Evolutionary conservation across 2,329 filamentous ascomycete genomes (phyloP).

Genomic region (Fusarium sp.): DNA sequence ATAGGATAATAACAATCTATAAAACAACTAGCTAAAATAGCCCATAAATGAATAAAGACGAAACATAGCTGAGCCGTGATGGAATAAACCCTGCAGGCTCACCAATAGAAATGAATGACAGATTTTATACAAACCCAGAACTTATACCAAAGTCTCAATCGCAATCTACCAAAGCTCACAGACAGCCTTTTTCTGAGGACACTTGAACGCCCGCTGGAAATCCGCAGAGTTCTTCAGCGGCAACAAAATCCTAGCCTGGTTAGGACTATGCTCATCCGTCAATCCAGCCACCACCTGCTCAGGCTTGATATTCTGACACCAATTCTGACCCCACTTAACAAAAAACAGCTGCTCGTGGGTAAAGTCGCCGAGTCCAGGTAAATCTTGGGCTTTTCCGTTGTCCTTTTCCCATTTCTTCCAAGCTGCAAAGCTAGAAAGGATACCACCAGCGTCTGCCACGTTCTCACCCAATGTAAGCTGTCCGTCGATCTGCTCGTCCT

Average conservation of each 20-base stretch:
- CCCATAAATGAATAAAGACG: neutral
- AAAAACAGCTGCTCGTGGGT: constrained; percentile 79
- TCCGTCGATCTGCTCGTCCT: constrained; percentile 71
- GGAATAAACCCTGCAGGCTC: accelerated
- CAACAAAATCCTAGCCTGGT: constrained; percentile 71
- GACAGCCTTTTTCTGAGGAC: constrained; percentile 72
- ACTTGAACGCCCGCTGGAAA: constrained; percentile 76
- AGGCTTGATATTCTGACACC: constrained; percentile 74
- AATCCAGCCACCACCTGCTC: constrained; percentile 69
- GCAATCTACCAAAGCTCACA: constrained; percentile 74
- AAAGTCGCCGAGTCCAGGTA: constrained; percentile 72
- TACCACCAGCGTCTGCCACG: constrained; percentile 76
- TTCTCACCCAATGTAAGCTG: constrained; percentile 75
- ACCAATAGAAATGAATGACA: neutral
- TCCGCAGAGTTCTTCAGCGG: constrained; percentile 76
- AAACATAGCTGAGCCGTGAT: no score
- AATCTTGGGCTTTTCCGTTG: constrained; percentile 59
- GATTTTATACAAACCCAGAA: neutral
- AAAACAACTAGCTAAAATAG: no score
- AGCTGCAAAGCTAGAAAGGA: constrained; percentile 71
- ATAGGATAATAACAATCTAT: neutral
- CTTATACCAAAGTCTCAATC: no score
- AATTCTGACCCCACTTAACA: constrained; percentile 72
- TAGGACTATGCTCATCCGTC: constrained; percentile 74
- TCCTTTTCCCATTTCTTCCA: constrained; percentile 71